Evolutionary conservation across 495 filamentous ascomycete species (phyloP).

Genomic region (Hypoxylon rickii): DNA sequence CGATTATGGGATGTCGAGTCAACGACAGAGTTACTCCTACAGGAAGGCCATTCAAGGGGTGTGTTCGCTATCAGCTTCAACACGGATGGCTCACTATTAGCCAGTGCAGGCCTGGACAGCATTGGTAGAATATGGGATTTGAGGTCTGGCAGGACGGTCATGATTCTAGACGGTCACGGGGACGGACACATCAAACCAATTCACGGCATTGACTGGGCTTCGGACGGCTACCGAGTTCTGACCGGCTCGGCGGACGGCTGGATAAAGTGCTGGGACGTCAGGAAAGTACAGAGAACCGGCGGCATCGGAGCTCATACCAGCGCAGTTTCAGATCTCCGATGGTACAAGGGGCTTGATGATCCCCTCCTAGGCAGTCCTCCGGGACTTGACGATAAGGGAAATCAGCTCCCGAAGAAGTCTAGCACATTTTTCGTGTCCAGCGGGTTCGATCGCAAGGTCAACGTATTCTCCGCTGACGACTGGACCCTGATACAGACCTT

Average conservation of each 20-base stretch:
- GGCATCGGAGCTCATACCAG: conserved; percentile 90
- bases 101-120: conserved; percentile 88
- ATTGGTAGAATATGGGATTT: conserved; percentile 96
- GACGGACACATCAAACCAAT: conserved; percentile 94
- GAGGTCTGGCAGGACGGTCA: conserved; percentile 90
- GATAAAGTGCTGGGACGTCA: conserved; percentile 96
- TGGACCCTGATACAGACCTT: conserved; percentile 89
- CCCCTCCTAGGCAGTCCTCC: conserved; percentile 61
- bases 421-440: conserved; percentile 89
- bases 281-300: conserved; percentile 80
- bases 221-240: conserved; percentile 85
- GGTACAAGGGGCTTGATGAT: conserved; percentile 84
- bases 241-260: conserved; percentile 93
- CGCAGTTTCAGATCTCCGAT: conserved; percentile 88
- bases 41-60: conserved; percentile 93
- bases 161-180: conserved; percentile 82
- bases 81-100: conserved; percentile 85
- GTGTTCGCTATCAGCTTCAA: conserved; percentile 90
- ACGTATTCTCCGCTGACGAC: conserved; percentile 93
- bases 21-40: conserved; percentile 79
- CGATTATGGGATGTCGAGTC: conserved; percentile 92
- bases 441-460: conserved; percentile 95
- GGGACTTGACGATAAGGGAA: conserved; percentile 63
- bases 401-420: conserved; percentile 64
- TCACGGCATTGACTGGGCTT: conserved; percentile 87